A percentile compares a stretch with the other conserved stretches of the same genome.
phyloP scores from a whole-genome alignment of 2,329 filamentous ascomycete species.

The Ophioceras dolichostomum region DNA sequence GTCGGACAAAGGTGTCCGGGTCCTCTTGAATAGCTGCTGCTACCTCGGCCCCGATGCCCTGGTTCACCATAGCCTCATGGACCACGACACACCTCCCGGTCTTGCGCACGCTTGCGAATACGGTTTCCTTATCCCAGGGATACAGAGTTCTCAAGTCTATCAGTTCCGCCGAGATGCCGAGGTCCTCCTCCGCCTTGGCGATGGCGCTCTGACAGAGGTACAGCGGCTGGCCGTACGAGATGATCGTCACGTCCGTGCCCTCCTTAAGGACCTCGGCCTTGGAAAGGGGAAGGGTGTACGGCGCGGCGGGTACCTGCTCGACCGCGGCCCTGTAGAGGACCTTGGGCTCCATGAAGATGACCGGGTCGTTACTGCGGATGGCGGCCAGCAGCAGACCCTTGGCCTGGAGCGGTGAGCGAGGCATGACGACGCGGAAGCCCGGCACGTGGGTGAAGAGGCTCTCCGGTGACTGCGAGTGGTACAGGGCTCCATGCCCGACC shows the following conservation, averaged over 20 bases:
- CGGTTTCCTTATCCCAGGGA: slow-evolving; percentile 76
- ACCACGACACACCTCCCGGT: slow-evolving; percentile 81
- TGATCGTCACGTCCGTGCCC: slow-evolving; percentile 68
- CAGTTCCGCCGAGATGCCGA: slow-evolving; percentile 68
- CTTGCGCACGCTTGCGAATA: slow-evolving; percentile 74
- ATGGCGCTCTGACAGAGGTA: slow-evolving; percentile 76
- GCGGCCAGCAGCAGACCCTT: slow-evolving; percentile 73
- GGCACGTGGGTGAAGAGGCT: slow-evolving; percentile 80
- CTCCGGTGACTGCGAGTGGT: slow-evolving; percentile 86
- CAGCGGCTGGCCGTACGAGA: slow-evolving; percentile 82
- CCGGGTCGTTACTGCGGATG: slow-evolving; percentile 73
- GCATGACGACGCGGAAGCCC: slow-evolving; percentile 74
- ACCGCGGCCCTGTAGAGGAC: slow-evolving; percentile 84
- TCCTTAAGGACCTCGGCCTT: slow-evolving; percentile 76
- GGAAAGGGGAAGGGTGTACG: slow-evolving; percentile 74
- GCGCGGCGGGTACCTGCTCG: slow-evolving; percentile 73
- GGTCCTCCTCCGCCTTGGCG: slow-evolving; percentile 59
- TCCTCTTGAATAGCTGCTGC: slow-evolving; percentile 80
- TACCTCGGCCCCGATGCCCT: slow-evolving; percentile 79
- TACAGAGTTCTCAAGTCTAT: slow-evolving; percentile 84
- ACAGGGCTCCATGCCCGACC: slow-evolving; percentile 77
- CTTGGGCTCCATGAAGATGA: slow-evolving; percentile 91
- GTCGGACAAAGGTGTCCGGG: slow-evolving; percentile 57
- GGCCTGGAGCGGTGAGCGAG: slow-evolving; percentile 73
- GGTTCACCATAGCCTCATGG: slow-evolving; percentile 86